Conservation (phyloP, 2,329 filamentous ascomycete genomes). For the Penicillium sp. region DNA sequence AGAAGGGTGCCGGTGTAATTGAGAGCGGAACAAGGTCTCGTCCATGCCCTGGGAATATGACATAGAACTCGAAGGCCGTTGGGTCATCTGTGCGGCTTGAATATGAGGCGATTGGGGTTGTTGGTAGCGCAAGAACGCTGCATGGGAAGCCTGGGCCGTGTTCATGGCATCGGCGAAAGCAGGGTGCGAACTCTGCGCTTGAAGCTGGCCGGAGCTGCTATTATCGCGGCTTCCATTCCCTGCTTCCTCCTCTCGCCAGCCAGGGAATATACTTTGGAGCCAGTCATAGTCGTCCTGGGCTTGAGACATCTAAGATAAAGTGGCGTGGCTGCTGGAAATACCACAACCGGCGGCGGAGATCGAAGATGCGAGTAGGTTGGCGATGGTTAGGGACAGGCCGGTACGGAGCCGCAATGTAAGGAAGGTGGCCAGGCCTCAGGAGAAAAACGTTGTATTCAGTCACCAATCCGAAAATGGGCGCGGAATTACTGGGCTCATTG, state of each 20-base stretch:
- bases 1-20: neutral
- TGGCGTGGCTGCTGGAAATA: neutral
- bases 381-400: neutral
- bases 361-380: neutral
- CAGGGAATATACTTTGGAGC: neutral
- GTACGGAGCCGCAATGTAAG: too few species aligned
- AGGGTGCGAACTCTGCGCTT: slow-evolving; percentile 5
- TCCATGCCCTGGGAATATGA: neutral
- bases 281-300: neutral
- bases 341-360: neutral
- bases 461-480: too few species aligned
- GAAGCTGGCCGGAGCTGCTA: neutral
- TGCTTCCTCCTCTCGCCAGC: neutral
- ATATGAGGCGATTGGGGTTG: neutral
- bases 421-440: too few species aligned
- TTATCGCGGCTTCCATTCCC: neutral
- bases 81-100: neutral
- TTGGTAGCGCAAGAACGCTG: neutral
- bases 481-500: too few species aligned
- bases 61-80: neutral
- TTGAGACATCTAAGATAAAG: neutral
- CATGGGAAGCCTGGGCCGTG: slow-evolving; percentile 1
- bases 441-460: too few species aligned
- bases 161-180: slow-evolving; percentile 6
- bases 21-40: slow-evolving; percentile 1